phyloP scores from a whole-genome alignment of 192 early-diverging fungal species.

The Funneliformis geosporum region DNA sequence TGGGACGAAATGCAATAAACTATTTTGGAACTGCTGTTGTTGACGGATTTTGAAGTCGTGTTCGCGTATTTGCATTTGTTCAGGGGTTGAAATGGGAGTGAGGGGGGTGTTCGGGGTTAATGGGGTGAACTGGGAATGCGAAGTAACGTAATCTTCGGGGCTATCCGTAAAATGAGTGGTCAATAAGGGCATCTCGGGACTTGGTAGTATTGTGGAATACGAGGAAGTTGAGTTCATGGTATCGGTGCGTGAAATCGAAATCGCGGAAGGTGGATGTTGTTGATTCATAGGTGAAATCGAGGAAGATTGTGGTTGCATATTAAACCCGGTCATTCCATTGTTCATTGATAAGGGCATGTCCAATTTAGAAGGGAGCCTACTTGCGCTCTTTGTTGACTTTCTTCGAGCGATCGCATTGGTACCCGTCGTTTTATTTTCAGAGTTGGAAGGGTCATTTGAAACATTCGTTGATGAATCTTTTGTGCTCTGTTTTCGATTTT shows the following conservation, averaged over 20 bases:
- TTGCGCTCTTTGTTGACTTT: neutral
- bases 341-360: neutral
- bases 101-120: neutral
- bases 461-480: neutral
- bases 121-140: neutral
- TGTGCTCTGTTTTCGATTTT: neutral
- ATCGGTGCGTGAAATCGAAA: neutral
- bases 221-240: neutral
- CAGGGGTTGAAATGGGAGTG: neutral
- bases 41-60: slow-evolving; percentile 14
- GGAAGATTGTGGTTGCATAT: neutral
- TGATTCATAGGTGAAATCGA: neutral
- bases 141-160: neutral
- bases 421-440: neutral
- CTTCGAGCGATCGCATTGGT: slow-evolving; percentile 18
- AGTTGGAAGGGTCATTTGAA: neutral
- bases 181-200: neutral
- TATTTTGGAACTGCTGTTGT: neutral
- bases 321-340: neutral
- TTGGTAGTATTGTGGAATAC: neutral
- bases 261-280: neutral
- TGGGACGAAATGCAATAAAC: neutral
- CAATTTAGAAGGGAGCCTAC: neutral
- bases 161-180: neutral
- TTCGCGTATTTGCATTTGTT: neutral